Conservation (phyloP, 805 yeast genomes). For the Ogataea polymorpha region DNA sequence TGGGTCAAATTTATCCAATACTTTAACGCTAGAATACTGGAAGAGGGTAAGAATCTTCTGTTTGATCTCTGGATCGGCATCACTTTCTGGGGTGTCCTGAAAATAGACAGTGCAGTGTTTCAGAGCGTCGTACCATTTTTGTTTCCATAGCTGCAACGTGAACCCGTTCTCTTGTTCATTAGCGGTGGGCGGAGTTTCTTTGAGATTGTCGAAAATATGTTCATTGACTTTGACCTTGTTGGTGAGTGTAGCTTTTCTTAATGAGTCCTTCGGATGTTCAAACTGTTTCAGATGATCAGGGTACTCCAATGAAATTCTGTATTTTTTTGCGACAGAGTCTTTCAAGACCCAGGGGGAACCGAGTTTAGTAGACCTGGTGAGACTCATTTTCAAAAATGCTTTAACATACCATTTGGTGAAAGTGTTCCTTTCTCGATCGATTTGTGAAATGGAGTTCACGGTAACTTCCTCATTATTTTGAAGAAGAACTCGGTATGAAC, state of each 20-base stretch:
- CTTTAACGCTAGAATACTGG: slow-evolving; percentile 45
- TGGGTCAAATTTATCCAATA: slow-evolving; percentile 45
- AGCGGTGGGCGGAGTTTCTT: slow-evolving; percentile 36
- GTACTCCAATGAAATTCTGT: slow-evolving; percentile 58
- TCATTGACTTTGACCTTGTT: slow-evolving; percentile 7
- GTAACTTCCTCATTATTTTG: slow-evolving; percentile 52
- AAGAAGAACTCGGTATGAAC: slow-evolving; percentile 70
- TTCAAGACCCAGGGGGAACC: slow-evolving; percentile 98
- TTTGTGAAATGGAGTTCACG: slow-evolving; percentile 62
- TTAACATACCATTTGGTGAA: slow-evolving; percentile 89
- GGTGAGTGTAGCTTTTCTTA: slow-evolving; percentile 3
- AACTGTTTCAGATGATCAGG: slow-evolving; percentile 51
- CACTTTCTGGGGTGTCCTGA: slow-evolving; percentile 40
- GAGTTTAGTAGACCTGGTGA: slow-evolving; percentile 72
- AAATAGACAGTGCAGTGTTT: slow-evolving; percentile 46
- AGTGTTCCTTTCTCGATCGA: slow-evolving; percentile 77
- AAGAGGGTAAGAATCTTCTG: slow-evolving; percentile 44
- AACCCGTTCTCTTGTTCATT: slow-evolving; percentile 38
- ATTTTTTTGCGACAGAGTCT: slow-evolving; percentile 66
- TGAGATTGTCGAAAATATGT: slow-evolving; percentile 31
- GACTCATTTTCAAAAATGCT: slow-evolving; percentile 78
- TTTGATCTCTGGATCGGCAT: slow-evolving; percentile 35
- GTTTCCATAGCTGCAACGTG: slow-evolving; percentile 48
- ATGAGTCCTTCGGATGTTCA: slow-evolving; percentile 13
- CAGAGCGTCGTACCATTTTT: slow-evolving; percentile 49